These are phyloP conservation scores for Kuraishia molischiana DNA, from an alignment of 805 yeast species.

Conservation along the genomic window DNA sequence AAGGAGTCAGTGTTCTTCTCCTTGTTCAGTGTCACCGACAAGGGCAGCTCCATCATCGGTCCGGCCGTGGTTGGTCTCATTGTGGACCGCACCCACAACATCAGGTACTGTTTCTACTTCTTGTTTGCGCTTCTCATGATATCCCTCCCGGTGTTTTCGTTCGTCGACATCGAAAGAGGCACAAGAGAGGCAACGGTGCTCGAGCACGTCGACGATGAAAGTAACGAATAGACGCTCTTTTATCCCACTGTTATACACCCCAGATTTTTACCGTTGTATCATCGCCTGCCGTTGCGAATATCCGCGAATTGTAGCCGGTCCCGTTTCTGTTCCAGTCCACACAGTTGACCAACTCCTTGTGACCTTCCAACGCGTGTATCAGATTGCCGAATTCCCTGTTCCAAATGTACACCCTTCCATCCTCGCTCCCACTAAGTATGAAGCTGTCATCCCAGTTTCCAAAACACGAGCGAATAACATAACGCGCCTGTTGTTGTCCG, in stretches of 20 bases:
- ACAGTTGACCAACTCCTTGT: constrained; percentile 58
- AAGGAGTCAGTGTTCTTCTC: constrained; percentile 72
- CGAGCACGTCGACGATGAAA: constrained; percentile 1
- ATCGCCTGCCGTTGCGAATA: constrained; percentile 5
- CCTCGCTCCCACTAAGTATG: constrained; percentile 77
- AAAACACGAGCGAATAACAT: constrained; percentile 66
- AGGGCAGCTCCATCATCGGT: constrained; percentile 69
- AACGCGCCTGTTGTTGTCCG: constrained; percentile 66
- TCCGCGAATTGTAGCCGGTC: constrained; percentile 3
- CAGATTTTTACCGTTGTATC: constrained; percentile 5
- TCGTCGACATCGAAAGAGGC: constrained; percentile 55
- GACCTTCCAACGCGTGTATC: constrained; percentile 52
- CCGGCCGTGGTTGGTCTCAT: constrained; percentile 66
- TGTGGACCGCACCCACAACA: constrained; percentile 64
- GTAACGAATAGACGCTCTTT: neutral
- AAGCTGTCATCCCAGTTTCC: constrained; percentile 65
- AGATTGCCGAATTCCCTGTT: constrained; percentile 62
- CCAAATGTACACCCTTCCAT: constrained; percentile 73
- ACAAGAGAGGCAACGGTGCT: constrained; percentile 11
- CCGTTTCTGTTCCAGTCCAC: constrained; percentile 56
- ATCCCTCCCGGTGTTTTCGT: constrained; percentile 46
- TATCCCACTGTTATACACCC: constrained; percentile 1
- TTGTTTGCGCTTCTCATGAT: constrained; percentile 40
- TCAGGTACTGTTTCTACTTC: constrained; percentile 63
- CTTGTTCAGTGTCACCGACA: constrained; percentile 67